phyloP scores from a whole-genome alignment of 768 basidiomycete genomes.

The Tylopilus sp. region DNA sequence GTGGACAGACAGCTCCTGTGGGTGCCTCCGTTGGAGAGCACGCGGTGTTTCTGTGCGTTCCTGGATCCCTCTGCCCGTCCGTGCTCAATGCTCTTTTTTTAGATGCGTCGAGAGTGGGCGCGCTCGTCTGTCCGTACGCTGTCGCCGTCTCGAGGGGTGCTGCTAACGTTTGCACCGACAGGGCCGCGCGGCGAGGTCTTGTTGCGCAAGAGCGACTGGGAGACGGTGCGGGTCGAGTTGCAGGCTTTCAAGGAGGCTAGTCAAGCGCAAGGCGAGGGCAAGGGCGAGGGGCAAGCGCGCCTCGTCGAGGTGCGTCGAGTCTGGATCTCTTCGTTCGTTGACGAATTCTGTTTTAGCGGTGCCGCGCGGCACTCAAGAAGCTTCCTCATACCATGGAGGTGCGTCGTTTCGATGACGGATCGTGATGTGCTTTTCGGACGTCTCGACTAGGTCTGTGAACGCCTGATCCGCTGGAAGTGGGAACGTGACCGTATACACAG shows the following conservation, averaged over 20 bases:
- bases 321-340: background rate
- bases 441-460: slow-evolving; percentile 19
- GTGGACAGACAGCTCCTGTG: slow-evolving; percentile 3
- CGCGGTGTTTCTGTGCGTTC: slow-evolving; percentile 20
- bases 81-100: background rate
- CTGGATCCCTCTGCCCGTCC: background rate
- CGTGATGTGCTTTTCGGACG: background rate
- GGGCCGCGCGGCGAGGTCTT: slow-evolving; percentile 17
- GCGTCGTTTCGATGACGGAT: background rate
- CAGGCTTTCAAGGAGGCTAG: background rate
- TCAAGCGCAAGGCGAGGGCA: background rate
- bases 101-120: background rate
- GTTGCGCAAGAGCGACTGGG: slow-evolving; percentile 22
- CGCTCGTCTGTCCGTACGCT: slow-evolving; percentile 13
- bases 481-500: slow-evolving; percentile 9
- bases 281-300: background rate
- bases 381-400: slow-evolving; percentile 19
- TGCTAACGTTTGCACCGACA: too few relatives aligned
- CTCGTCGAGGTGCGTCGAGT: background rate
- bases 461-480: slow-evolving; percentile 28
- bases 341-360: slow-evolving; percentile 4
- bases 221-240: slow-evolving; percentile 2
- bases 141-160: too few relatives aligned
- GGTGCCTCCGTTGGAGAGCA: slow-evolving; percentile 24
- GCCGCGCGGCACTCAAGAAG: background rate